phyloP scores from a whole-genome alignment of 768 basidiomycete species.

The Grammothele lineata region DNA sequence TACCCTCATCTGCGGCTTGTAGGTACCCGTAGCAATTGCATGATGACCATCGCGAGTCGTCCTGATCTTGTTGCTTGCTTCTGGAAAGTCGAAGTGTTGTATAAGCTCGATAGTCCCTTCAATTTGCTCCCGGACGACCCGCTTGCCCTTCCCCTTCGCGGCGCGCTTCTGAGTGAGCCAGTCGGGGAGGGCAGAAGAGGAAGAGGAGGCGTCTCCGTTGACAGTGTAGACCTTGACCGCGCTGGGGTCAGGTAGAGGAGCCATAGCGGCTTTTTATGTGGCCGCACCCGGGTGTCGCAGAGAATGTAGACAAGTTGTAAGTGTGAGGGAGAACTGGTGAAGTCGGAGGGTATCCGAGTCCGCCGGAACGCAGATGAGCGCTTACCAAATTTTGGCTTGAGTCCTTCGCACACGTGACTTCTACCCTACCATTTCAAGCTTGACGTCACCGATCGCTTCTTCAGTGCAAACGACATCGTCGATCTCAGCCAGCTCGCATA shows the following conservation, averaged over 20 bases:
- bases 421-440: background rate
- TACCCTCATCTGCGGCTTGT: slow-evolving; percentile 95
- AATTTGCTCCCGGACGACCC: slow-evolving; percentile 63
- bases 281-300: no score
- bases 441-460: no score
- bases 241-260: slow-evolving; percentile 27
- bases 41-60: slow-evolving; percentile 90
- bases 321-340: no score
- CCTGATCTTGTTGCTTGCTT: slow-evolving; percentile 89
- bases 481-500: no score
- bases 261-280: no score
- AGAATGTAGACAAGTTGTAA: no score
- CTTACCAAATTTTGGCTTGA: no score
- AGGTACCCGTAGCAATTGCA: slow-evolving; percentile 91
- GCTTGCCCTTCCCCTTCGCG: slow-evolving; percentile 61
- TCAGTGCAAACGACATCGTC: no score
- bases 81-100: slow-evolving; percentile 96
- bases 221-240: slow-evolving; percentile 90
- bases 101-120: slow-evolving; percentile 88
- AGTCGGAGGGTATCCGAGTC: no score
- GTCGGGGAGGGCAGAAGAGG: slow-evolving; percentile 89
- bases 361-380: no score
- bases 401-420: no score
- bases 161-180: slow-evolving; percentile 81
- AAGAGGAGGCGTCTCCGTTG: slow-evolving; percentile 85